Evolutionary conservation across 495 filamentous ascomycete species (phyloP).

Genomic region (Penicillium coffeae): DNA sequence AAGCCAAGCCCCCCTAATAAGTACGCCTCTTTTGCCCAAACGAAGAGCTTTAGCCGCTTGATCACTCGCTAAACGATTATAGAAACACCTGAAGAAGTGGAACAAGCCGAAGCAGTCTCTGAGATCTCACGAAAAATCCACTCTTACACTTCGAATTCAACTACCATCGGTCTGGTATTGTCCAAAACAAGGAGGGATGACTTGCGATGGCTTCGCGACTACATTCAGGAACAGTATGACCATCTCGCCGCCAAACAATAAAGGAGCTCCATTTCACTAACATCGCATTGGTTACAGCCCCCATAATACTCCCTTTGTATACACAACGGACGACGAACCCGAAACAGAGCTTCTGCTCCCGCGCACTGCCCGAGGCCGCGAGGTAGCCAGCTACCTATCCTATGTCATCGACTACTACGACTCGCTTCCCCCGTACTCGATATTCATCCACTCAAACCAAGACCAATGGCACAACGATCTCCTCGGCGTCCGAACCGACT

Average conservation of each 20-base stretch:
- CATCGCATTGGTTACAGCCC: constrained; percentile 6
- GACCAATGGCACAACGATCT: constrained; percentile 47
- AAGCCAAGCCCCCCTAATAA: not conserved
- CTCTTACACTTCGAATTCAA: constrained; percentile 3
- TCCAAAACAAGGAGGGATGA: constrained; percentile 10
- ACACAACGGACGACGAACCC: constrained; percentile 29
- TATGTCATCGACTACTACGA: constrained; percentile 39
- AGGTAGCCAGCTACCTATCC: constrained; percentile 39
- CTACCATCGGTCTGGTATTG: constrained; percentile 11
- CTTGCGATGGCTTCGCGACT: constrained; percentile 13
- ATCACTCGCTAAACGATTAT: not conserved
- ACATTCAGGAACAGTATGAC: constrained; percentile 12
- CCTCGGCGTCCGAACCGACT: constrained; percentile 29
- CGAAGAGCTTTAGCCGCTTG: no score
- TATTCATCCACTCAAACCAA: constrained; percentile 39
- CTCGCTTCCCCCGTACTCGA: constrained; percentile 30
- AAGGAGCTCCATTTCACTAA: not conserved
- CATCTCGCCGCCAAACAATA: not conserved
- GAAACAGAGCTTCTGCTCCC: constrained; percentile 28
- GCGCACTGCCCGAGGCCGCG: constrained; percentile 33
- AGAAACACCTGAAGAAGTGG: not conserved
- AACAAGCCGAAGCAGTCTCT: not conserved
- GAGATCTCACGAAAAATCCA: not conserved
- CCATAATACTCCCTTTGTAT: constrained; percentile 32
- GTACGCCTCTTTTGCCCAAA: no score